Evolutionary conservation across 192 early-diverging fungal genomes (phyloP), one percentile per base, ranked within the genome.

Genomic region (Paraglomus brasilianum): DNA sequence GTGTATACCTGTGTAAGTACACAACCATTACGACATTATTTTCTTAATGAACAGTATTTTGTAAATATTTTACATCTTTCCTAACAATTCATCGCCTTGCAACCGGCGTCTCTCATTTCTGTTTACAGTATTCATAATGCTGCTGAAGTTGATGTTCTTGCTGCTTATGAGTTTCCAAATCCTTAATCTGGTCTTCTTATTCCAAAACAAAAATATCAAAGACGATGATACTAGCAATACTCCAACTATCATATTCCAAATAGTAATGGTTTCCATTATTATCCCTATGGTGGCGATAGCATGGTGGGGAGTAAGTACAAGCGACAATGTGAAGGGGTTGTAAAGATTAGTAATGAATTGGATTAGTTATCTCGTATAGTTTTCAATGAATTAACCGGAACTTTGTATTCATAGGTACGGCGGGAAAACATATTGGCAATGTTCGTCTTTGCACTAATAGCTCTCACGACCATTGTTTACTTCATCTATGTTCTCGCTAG

Each of bases 1-100:
- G 85, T 42, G 77, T 76, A 45, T 93, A 92, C 74, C 91, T 66
- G 21, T 15, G 63, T 66, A 50, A 30, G 38, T 39, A 30, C 39
- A 24, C 24, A 47, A 46, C 21, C 7, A 38, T 3, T 39, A 36
- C 6, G n/a, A 39, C 1, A 2, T 48, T 17, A 48, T 30, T 30
- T 30, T 13, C 11, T 48, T 48, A 2, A 4, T 15, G 1, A 2
- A 13, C 17, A 48, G 1, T 4, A 15, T 1, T 48, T 2, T 48
- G 11, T 15, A 48, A 48, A 15, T 48, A 48, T 50, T 17, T n/a
- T 40, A n/a, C 3, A 0, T 39, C 10, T 10, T 49, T 42, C 14
- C 17, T 14, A 61, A 21, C n/a, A 44, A 55, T 55, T 17, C 5
- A 55, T 17, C 9, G 9, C 30, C 17, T 15, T 53, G n/a, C n/a